These are phyloP conservation scores for Phylloporus sp. DNA, from an alignment of 768 basidiomycete genomes.

Conservation along the genomic window DNA sequence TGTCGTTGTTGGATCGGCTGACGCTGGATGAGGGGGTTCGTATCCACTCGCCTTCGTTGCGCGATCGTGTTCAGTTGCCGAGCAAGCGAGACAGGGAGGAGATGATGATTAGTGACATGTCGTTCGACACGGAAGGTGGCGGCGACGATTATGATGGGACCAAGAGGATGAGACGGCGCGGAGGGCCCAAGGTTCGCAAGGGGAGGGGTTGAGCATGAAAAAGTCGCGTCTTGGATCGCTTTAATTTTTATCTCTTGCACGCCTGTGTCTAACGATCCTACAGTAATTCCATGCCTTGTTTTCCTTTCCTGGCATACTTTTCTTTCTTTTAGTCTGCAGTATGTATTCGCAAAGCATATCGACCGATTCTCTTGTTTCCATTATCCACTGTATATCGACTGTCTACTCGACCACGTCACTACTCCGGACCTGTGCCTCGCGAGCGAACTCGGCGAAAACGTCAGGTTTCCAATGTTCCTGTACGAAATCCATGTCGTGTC, in stretches of 20 bases:
- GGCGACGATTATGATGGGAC: slow-evolving; percentile 23
- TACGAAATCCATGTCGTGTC: slow-evolving; percentile 73
- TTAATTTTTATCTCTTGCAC: neutral
- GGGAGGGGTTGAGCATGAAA: slow-evolving; percentile 12
- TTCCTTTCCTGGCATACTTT: slow-evolving; percentile 1
- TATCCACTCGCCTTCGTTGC: slow-evolving; percentile 24
- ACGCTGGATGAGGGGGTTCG: slow-evolving; percentile 19
- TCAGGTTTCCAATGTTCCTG: slow-evolving; percentile 53
- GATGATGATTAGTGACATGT: slow-evolving; percentile 13
- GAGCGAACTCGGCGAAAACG: slow-evolving; percentile 18
- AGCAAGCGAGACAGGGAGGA: slow-evolving; percentile 32
- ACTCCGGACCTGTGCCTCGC: neutral
- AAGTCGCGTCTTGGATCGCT: neutral
- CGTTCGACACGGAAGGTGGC: slow-evolving; percentile 16
- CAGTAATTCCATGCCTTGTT: no score
- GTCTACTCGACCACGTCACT: no score
- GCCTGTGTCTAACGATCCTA: no score
- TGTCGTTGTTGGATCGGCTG: slow-evolving; percentile 38
- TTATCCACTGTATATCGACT: slow-evolving; percentile 19
- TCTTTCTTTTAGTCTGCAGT: no score
- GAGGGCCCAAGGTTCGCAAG: slow-evolving; percentile 19
- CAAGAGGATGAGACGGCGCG: slow-evolving; percentile 23
- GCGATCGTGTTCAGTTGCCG: slow-evolving; percentile 36
- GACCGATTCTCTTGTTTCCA: slow-evolving; percentile 10
- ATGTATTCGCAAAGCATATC: neutral